Conservation (phyloP, 1,284 basidiomycete species). For the Ceratobasidium papillatum region DNA sequence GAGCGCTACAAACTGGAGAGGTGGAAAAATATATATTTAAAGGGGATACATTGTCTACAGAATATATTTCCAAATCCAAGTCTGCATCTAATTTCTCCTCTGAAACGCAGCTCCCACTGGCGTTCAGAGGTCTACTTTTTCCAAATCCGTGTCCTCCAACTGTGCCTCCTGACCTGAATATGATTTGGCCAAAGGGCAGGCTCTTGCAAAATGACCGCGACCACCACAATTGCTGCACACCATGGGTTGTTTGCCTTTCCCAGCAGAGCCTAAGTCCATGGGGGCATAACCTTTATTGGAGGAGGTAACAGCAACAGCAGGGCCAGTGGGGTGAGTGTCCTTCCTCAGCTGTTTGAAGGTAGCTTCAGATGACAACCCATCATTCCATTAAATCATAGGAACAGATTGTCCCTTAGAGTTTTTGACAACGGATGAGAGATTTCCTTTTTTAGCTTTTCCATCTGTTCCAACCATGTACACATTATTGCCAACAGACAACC, state of each 20-base stretch:
- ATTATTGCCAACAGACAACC: not conserved
- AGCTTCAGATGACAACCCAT: not conserved
- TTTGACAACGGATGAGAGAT: not conserved
- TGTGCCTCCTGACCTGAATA: not conserved
- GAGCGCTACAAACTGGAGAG: not conserved
- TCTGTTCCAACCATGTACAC: slow-evolving; percentile 3
- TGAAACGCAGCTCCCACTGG: not conserved
- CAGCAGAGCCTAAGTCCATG: not conserved
- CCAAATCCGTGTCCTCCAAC: not conserved
- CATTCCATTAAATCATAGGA: slow-evolving; percentile 16
- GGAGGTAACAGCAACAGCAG: not conserved
- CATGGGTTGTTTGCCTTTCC: not conserved
- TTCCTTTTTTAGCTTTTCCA: slow-evolving; percentile 9
- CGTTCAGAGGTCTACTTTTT: not conserved
- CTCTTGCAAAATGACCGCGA: not conserved
- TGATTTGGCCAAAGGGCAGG: not conserved
- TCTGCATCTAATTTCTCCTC: not conserved
- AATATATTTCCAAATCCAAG: not conserved
- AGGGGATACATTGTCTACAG: not conserved
- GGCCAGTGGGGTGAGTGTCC: not conserved
- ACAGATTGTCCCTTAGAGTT: not conserved
- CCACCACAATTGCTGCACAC: not conserved
- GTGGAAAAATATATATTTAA: slow-evolving; percentile 7
- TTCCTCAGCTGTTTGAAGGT: not conserved
- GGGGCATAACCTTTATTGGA: not conserved